Evolutionary conservation across 2,329 filamentous ascomycete genomes (phyloP), one percentile per base, ranked within the genome.

Genomic region (Ophiostoma australiae): DNA sequence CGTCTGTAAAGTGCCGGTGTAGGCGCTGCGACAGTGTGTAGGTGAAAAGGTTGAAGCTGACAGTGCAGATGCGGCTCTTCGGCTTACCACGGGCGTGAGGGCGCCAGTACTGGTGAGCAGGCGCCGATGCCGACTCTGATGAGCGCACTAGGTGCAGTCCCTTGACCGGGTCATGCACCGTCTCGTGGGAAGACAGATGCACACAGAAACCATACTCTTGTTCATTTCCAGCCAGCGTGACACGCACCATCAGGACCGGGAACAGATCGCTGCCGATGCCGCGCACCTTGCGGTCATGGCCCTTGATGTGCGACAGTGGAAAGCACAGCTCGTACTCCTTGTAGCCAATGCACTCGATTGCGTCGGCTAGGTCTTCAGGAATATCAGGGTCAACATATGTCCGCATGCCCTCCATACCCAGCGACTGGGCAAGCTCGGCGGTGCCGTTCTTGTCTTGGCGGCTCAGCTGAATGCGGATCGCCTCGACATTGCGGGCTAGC

Each of bases 291-390:
- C 71, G 72, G 33, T 74, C 72, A 58, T 73, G 68, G 17, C 71
- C 71, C 10, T 70, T 68, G 20, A 77, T 67, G 20, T 73, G 69
- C 15, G 70, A 73, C 1, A 77, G 72, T 15, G 74, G 73, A 69
- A 76, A 77, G 69, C 71, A 73, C 11, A 77, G 69, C 73, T 77
- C 76, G 73, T 74, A 77, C 67, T 72, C 71, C 3, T 55, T 44
- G 37, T 61, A 52, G 4, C 73, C 76, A 1, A 75, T 55, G 13
- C 70, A 67, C 70, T 77, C 75, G 31, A 76, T 69, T 3, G 71
- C 68, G 37, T 75, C 74, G 68, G 68, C 71, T 11, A 77, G 72
- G 15, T 52, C 52, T 7, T 70, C 72, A 0, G 76, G 75, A 13
- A 76, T 72, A 5, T 52, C 71, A 6, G 72, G 63, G 58, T 74